Conservation (phyloP, 2,329 filamentous ascomycete species). For the Macrophomina pseudophaseolina region DNA sequence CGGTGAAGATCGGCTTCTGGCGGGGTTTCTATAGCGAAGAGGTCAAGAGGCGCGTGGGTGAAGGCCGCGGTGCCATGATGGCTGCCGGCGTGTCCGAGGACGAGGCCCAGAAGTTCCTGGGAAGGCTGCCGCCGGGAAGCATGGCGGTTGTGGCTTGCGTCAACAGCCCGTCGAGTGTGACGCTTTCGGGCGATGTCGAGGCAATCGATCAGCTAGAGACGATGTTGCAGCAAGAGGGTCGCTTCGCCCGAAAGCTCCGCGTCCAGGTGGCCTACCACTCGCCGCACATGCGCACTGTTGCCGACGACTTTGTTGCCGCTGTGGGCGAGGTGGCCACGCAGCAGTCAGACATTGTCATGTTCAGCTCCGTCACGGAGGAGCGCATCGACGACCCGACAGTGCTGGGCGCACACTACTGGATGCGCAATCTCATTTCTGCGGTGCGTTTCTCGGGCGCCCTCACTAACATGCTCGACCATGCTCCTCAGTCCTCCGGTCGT, state of each 20-base stretch:
- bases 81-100: constrained; percentile 32
- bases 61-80: constrained; percentile 33
- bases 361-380: constrained; percentile 4
- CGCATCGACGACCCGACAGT: background rate
- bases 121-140: constrained; percentile 27
- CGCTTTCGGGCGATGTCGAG: constrained; percentile 9
- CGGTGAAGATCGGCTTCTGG: constrained; percentile 27
- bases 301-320: constrained; percentile 19
- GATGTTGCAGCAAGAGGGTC: constrained; percentile 4
- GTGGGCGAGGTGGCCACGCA: constrained; percentile 32
- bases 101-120: constrained; percentile 18
- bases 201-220: background rate
- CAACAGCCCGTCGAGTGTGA: constrained; percentile 27
- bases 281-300: constrained; percentile 26
- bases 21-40: constrained; percentile 15
- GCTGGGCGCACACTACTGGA: constrained; percentile 41
- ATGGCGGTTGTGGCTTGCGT: constrained; percentile 28
- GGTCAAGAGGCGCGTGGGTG: background rate
- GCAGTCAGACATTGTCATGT: constrained; percentile 29
- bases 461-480: constrained; percentile 22
- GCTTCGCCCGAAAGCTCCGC: constrained; percentile 28
- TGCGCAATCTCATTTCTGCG: constrained; percentile 42
- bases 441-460: constrained; percentile 46
- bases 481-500: background rate
- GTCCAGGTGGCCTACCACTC: constrained; percentile 33